Evolutionary conservation across 2,329 filamentous ascomycete genomes (phyloP), one percentile per base, ranked within the genome.

Genomic region (Talaromyces piceae): DNA sequence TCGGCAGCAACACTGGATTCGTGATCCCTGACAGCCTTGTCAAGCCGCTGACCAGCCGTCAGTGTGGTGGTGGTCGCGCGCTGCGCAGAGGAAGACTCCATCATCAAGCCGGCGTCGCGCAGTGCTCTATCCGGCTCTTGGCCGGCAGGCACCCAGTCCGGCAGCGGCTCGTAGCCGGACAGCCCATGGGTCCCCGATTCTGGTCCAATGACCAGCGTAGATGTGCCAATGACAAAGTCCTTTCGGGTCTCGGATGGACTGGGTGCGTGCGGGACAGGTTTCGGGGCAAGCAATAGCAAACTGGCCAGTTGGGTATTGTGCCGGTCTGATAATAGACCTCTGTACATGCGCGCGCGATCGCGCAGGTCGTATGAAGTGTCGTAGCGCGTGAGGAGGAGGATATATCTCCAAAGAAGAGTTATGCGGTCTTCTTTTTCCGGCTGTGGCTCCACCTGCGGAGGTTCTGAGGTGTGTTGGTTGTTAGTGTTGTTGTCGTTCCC

Each of bases 301-400:
- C 87, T 90, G 2, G 93, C 93, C 13, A 98, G 80, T 66, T 97
- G 89, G 1, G 83, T 86, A 6, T 80, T 82, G 2, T 77, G 75
- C 1, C 91, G 88, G 4, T 87, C 83, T 3, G 82, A 79, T 2
- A 98, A 80, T 1, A 98, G 81, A 1, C 90, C 80, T 57, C 87
- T 89, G 73, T 95, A 97, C 55, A 96, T 80, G 27, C 93, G 83
- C 2, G 91, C 84, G 22, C 93, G 86, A 65, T 97, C 93, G 57
- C 93, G 88, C 3, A 98, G 81, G 63, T 97, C 91, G 68, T 95
- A 98, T 1, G 91, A 96, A 0, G 85, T 88, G 61, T 97, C 93
- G 67, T 97, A 98, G 54, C 93, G 83, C 27, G 88, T 88, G 1
- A 98, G 80, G 1, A 91, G 79, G 25, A 95, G 77, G 20, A 88